These are phyloP conservation scores for Bretschneidera sinensis DNA, from an alignment of 345 rosid genomes.

Conservation along the genomic window DNA sequence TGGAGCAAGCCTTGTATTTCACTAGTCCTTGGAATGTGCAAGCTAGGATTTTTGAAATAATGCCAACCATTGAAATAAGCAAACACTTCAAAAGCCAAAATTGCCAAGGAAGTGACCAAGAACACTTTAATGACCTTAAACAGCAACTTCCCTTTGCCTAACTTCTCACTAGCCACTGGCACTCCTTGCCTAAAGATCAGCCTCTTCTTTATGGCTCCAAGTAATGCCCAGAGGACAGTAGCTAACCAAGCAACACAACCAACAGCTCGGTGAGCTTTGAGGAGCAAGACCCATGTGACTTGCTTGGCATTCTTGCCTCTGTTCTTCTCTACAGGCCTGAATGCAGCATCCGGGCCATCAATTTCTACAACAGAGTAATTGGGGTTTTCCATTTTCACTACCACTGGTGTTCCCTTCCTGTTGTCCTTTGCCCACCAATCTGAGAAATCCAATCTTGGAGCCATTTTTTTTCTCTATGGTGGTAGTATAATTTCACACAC, in stretches of 20 bases:
- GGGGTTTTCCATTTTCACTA: constrained; percentile 85
- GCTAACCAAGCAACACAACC: constrained; percentile 82
- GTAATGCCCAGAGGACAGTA: constrained; percentile 68
- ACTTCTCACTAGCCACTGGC: constrained; percentile 45
- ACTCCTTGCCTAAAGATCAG: constrained; percentile 58
- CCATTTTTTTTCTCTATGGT: constrained; percentile 35
- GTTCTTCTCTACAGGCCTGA: constrained; percentile 71
- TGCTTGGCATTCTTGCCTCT: constrained; percentile 88
- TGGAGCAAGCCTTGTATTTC: constrained; percentile 67
- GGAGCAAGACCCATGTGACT: constrained; percentile 89
- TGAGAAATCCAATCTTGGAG: constrained; percentile 63
- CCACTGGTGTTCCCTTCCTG: constrained; percentile 75
- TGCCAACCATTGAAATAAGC: constrained; percentile 81
- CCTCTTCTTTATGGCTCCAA: constrained; percentile 69
- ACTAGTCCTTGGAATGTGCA: constrained; percentile 54
- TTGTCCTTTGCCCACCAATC: constrained; percentile 63
- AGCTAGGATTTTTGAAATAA: constrained; percentile 55
- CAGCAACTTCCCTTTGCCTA: constrained; percentile 61
- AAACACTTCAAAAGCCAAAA: constrained; percentile 60
- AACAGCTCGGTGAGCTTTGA: constrained; percentile 83
- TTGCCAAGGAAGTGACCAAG: constrained; percentile 38
- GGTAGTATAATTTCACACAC: too few relatives aligned
- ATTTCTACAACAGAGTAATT: constrained; percentile 81
- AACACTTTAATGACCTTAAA: constrained; percentile 51
- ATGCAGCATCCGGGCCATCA: constrained; percentile 82